Evolutionary conservation across 371 early-diverging fungal genomes (phyloP).

Genomic region (Rhizopus arrhizus): DNA sequence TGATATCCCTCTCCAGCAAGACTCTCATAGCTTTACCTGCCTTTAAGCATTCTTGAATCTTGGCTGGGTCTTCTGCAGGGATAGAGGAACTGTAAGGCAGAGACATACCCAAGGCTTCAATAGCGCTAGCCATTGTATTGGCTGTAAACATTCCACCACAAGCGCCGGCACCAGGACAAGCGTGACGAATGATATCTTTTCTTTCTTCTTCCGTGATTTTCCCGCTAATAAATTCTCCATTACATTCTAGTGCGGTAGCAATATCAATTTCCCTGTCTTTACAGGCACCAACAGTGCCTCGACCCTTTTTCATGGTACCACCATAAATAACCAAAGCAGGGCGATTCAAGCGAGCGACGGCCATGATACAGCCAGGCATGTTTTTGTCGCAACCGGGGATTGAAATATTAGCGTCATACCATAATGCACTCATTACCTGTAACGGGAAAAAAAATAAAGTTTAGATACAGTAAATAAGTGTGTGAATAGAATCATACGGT

Average conservation of each 20-base stretch:
- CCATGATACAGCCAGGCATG: slow-evolving; percentile 94
- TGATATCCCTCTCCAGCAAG: slow-evolving; percentile 86
- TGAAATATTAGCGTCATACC: slow-evolving; percentile 96
- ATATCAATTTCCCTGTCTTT: slow-evolving; percentile 77
- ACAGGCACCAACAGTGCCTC: slow-evolving; percentile 56
- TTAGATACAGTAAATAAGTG: background rate
- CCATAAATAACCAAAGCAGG: slow-evolving; percentile 86
- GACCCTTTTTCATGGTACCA: slow-evolving; percentile 82
- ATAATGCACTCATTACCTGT: slow-evolving; percentile 87
- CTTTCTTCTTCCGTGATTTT: slow-evolving; percentile 86
- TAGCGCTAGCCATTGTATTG: slow-evolving; percentile 95
- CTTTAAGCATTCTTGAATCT: slow-evolving; percentile 83
- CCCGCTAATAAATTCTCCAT: slow-evolving; percentile 88
- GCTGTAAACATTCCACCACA: slow-evolving; percentile 99
- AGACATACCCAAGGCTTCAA: slow-evolving; percentile 96
- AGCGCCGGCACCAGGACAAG: slow-evolving; percentile 95
- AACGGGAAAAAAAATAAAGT: background rate
- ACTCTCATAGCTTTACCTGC: slow-evolving; percentile 85
- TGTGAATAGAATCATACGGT: slow-evolving; percentile 58
- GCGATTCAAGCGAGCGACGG: slow-evolving; percentile 91
- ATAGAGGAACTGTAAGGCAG: slow-evolving; percentile 92
- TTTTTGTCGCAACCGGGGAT: slow-evolving; percentile 92
- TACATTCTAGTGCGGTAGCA: slow-evolving; percentile 91
- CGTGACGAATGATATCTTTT: slow-evolving; percentile 77
- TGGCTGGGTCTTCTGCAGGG: slow-evolving; percentile 85